Percentiles rank a stretch among this genome's conserved stretches.
Evolutionary conservation across 768 basidiomycete genomes (phyloP).

Genomic region (Austroboletus festivus): DNA sequence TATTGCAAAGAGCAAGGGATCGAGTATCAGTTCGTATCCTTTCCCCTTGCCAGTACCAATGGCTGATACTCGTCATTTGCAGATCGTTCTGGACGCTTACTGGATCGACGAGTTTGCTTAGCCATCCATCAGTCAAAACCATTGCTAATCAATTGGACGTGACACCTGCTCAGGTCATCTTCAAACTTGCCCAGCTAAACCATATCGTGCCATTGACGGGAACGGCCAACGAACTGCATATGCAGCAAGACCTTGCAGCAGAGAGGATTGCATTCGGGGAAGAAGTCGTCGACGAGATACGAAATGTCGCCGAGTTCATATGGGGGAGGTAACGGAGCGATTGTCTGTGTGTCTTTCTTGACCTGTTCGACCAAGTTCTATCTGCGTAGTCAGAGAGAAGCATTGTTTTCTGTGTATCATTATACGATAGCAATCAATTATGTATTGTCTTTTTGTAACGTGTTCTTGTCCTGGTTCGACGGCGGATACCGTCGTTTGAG

Average conservation of each 20-base stretch:
- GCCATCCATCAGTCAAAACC: conserved; percentile 42
- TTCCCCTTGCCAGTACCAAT: not conserved
- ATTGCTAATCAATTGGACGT: conserved; percentile 46
- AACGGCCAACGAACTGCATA: conserved; percentile 64
- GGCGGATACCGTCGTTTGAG: conserved; percentile 22
- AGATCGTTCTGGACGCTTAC: conserved; percentile 89
- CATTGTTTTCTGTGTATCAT: not conserved
- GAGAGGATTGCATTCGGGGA: conserved; percentile 36
- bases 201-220: conserved; percentile 75
- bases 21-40: conserved; percentile 61
- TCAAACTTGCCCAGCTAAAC: conserved; percentile 62
- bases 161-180: conserved; percentile 66
- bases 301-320: conserved; percentile 27
- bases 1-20: conserved; percentile 64
- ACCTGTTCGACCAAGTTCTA: too few species aligned
- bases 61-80: not conserved
- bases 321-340: conserved; percentile 21
- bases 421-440: not conserved
- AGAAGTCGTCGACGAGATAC: conserved; percentile 26
- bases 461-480: not conserved
- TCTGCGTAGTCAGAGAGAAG: not conserved
- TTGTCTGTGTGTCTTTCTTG: too few species aligned
- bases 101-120: conserved; percentile 65
- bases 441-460: not conserved
- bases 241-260: conserved; percentile 59